Evolutionary conservation across 352 stramenopile genomes (phyloP).

Genomic region (Pythium vanterpoolii): DNA sequence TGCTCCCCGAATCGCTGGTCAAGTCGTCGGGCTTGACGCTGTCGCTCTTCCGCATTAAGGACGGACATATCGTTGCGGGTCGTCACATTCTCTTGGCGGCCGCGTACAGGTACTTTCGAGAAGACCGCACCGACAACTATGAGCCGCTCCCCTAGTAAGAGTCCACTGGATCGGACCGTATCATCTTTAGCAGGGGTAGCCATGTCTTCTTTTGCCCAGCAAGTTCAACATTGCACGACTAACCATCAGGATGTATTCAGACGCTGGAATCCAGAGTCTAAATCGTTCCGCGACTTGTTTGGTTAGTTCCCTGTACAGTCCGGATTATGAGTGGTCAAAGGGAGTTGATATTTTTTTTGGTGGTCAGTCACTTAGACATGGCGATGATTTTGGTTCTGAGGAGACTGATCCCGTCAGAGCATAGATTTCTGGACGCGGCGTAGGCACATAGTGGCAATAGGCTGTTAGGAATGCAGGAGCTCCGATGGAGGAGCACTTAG

Average conservation of each 20-base stretch:
- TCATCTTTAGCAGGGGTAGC: not conserved
- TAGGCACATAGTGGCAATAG: not conserved
- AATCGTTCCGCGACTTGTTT: too few species aligned
- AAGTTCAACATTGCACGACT: not conserved
- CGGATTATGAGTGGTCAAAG: too few species aligned
- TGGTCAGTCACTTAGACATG: not conserved
- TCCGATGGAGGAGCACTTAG: not conserved
- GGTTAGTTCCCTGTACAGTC: too few species aligned
- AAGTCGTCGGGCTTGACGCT: conserved; percentile 10
- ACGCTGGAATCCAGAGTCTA: too few species aligned
- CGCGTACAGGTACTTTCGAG: conserved; percentile 10
- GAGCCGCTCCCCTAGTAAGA: conserved; percentile 13
- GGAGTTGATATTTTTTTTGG: not conserved
- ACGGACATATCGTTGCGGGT: not conserved
- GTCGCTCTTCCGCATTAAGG: conserved; percentile 9
- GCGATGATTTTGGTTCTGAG: too few species aligned
- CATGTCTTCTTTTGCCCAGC: not conserved
- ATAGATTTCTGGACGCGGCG: too few species aligned
- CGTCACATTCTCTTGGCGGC: conserved; percentile 12
- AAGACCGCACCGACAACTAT: conserved; percentile 4
- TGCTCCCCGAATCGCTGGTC: conserved; percentile 2
- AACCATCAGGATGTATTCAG: not conserved
- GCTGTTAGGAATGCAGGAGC: not conserved
- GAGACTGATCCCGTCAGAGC: too few species aligned
- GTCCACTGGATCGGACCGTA: not conserved